Evolutionary conservation across 371 early-diverging fungal species (phyloP).

Genomic region (Mortierella sp.): DNA sequence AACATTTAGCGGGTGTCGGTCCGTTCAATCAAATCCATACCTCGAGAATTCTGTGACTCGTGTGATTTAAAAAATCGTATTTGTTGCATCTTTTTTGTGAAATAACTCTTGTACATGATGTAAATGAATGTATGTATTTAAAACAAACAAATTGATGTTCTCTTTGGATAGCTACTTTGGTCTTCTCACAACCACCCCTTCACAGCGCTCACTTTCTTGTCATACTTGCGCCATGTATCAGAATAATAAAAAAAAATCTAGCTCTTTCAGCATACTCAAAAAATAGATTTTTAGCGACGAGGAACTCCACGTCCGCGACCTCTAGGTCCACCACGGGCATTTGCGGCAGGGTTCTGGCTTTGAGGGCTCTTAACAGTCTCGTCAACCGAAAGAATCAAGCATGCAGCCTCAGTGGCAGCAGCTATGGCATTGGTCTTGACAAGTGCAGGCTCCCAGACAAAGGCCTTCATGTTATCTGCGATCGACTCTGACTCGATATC

Average conservation of each 20-base stretch:
- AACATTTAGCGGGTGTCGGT: not conserved
- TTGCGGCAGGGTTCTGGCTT: conserved; percentile 71
- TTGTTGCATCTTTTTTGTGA: not conserved
- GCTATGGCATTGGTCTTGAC: conserved; percentile 98
- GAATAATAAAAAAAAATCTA: not conserved
- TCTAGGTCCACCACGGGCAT: conserved; percentile 65
- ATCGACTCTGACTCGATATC: conserved; percentile 94
- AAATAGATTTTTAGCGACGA: conserved; percentile 60
- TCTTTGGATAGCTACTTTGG: not conserved
- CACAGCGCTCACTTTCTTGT: not conserved
- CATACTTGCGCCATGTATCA: too few relatives aligned
- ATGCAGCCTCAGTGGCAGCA: conserved; percentile 97
- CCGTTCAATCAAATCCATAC: too few relatives aligned
- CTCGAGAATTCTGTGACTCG: not conserved
- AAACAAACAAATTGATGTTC: conserved; percentile 2
- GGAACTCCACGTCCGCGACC: conserved; percentile 75
- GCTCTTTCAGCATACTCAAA: not conserved
- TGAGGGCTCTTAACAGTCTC: conserved; percentile 91
- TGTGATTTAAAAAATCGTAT: not conserved
- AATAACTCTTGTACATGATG: too few relatives aligned
- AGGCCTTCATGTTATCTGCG: conserved; percentile 92
- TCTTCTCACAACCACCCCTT: not conserved
- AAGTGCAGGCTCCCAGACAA: conserved; percentile 99
- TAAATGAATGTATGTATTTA: not conserved
- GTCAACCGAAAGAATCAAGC: conserved; percentile 95